Evolutionary conservation across 768 basidiomycete species (phyloP).

Genomic region (Boletus rufocinnamomeus): DNA sequence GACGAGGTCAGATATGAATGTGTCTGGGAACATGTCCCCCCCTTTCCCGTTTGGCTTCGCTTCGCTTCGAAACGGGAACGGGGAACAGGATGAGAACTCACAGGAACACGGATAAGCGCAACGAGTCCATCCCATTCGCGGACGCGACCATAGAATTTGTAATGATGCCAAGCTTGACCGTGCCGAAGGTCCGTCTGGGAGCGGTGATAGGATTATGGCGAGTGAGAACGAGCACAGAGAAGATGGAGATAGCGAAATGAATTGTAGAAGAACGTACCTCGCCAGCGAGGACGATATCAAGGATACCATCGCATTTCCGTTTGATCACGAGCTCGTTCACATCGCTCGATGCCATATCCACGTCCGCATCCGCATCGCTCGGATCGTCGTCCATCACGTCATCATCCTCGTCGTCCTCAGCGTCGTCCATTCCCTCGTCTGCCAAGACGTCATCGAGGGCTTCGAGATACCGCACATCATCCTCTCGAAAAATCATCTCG

Average conservation of each 20-base stretch:
- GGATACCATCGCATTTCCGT: conserved; percentile 52
- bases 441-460: conserved; percentile 8
- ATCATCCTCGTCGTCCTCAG: conserved; percentile 33
- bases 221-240: not conserved
- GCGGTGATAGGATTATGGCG: not conserved
- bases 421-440: conserved; percentile 20
- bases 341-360: conserved; percentile 29
- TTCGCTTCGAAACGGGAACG: not conserved
- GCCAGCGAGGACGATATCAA: conserved; percentile 63
- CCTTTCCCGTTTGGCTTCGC: not conserved
- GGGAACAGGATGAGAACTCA: conserved; percentile 14
- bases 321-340: conserved; percentile 26
- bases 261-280: conserved; percentile 40
- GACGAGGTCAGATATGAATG: conserved; percentile 7
- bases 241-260: not conserved
- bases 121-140: conserved; percentile 62
- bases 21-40: not conserved
- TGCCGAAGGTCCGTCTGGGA: conserved; percentile 51
- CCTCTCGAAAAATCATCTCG: conserved; percentile 32
- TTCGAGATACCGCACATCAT: conserved; percentile 29
- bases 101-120: conserved; percentile 49
- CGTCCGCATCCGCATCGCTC: conserved; percentile 26
- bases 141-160: conserved; percentile 53
- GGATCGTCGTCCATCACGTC: conserved; percentile 32
- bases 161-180: conserved; percentile 49